Conservation (phyloP, 208 protist genomes). For the Blastocrithidia nonstop region DNA sequence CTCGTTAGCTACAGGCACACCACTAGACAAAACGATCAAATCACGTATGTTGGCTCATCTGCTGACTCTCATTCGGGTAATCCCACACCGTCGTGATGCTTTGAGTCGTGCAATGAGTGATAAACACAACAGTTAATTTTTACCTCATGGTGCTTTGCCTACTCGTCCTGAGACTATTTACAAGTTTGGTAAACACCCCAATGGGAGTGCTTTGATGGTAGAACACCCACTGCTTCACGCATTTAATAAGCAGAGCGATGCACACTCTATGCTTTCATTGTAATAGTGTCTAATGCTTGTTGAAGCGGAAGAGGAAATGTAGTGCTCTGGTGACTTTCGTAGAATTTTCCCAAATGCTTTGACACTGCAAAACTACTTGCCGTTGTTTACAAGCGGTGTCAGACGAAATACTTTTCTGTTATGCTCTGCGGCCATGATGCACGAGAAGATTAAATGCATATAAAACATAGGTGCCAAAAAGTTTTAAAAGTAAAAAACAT, state of each 20-base stretch:
- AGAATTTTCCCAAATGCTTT: slow-evolving; percentile 49
- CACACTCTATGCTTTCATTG: slow-evolving; percentile 47
- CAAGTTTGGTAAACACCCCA: slow-evolving; percentile 53
- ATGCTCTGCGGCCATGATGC: slow-evolving; percentile 33
- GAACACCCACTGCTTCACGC: slow-evolving; percentile 21
- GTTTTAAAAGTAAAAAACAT: neutral
- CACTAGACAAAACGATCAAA: slow-evolving; percentile 81
- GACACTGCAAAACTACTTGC: slow-evolving; percentile 51
- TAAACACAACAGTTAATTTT: slow-evolving; percentile 5
- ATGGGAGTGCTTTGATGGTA: slow-evolving; percentile 14
- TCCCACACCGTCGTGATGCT: slow-evolving; percentile 53
- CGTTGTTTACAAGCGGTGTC: slow-evolving; percentile 62
- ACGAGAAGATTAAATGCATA: slow-evolving; percentile 8
- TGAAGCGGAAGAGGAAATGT: slow-evolving; percentile 72
- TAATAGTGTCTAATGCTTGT: slow-evolving; percentile 48
- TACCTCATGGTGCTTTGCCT: slow-evolving; percentile 14
- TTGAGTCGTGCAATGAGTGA: slow-evolving; percentile 1
- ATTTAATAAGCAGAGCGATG: slow-evolving; percentile 44
- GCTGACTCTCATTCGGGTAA: slow-evolving; percentile 62
- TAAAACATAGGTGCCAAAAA: neutral
- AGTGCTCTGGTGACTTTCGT: slow-evolving; percentile 61
- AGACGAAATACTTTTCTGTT: slow-evolving; percentile 76
- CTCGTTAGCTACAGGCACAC: slow-evolving; percentile 64
- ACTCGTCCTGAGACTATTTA: slow-evolving; percentile 26
- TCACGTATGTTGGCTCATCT: slow-evolving; percentile 75